Conservation (phyloP, 1,139 yeast species). For the Taiozyma sp. region DNA sequence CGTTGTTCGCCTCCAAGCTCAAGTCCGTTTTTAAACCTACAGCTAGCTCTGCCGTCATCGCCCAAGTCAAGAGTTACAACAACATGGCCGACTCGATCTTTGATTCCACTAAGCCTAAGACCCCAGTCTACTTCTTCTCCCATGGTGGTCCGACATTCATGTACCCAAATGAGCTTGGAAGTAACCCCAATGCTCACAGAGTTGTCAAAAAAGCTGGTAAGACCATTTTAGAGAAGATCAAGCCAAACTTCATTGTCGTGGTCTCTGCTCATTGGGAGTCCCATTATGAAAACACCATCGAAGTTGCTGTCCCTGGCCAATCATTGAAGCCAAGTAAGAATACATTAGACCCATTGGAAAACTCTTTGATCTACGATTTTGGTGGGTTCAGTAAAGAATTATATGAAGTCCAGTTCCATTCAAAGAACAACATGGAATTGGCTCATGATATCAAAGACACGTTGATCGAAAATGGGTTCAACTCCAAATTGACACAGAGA, state of each 20-base stretch:
- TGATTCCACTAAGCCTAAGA: conserved; percentile 14
- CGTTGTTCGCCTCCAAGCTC: conserved; percentile 15
- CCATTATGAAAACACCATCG: conserved; percentile 32
- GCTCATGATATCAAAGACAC: conserved; percentile 40
- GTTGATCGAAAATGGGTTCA: conserved; percentile 39
- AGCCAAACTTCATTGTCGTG: conserved; percentile 60
- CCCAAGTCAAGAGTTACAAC: not conserved
- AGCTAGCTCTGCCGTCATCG: not conserved
- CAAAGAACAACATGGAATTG: conserved; percentile 36
- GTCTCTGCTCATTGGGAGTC: conserved; percentile 81
- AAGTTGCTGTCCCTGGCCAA: conserved; percentile 39
- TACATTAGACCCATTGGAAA: conserved; percentile 18
- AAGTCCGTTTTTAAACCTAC: conserved; percentile 3
- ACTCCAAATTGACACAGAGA: conserved; percentile 38
- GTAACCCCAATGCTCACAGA: conserved; percentile 57
- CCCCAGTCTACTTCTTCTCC: conserved; percentile 60
- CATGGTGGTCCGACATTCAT: conserved; percentile 81
- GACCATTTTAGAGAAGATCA: conserved; percentile 39
- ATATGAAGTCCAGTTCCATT: conserved; percentile 58
- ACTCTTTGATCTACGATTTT: conserved; percentile 58
- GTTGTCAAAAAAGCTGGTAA: conserved; percentile 44
- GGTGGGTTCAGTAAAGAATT: conserved; percentile 61
- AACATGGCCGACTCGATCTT: conserved; percentile 5
- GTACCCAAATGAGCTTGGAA: conserved; percentile 39
- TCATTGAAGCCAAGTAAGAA: not conserved